Conservation (phyloP, 73 alveolate species). For the Paramecium sexaurelia region DNA sequence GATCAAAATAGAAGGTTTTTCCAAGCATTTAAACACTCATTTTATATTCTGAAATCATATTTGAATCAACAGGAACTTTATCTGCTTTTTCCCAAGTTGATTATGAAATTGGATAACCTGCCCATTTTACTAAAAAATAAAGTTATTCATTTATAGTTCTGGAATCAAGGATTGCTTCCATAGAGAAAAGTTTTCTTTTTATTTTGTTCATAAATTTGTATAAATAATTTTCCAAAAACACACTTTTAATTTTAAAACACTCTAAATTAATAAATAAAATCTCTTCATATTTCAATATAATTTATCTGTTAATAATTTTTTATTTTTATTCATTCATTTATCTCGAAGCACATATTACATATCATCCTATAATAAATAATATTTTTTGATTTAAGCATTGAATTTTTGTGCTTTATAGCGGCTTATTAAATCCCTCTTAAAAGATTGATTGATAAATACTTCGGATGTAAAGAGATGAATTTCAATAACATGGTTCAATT, state of each 20-base stretch:
- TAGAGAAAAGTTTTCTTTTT: not conserved
- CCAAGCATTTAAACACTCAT: not conserved
- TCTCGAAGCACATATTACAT: not conserved
- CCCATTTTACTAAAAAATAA: not conserved
- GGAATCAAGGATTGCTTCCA: not conserved
- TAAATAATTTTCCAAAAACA: not conserved
- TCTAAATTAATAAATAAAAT: not conserved
- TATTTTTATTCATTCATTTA: not conserved
- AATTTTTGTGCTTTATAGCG: no score
- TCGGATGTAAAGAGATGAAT: no score
- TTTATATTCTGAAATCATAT: not conserved
- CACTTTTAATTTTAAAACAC: not conserved
- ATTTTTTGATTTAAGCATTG: no score
- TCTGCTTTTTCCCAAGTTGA: not conserved
- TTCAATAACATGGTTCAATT: no score
- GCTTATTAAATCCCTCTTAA: no score
- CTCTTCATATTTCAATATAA: not conserved
- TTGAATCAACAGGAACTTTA: not conserved
- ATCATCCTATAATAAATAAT: no score
- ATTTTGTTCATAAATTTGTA: not conserved
- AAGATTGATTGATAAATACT: no score
- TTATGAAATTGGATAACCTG: not conserved
- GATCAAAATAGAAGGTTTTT: not conserved
- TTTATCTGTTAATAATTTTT: not conserved
- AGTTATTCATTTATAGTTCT: not conserved